These are phyloP conservation scores for Botrytis medusae DNA, from an alignment of 2,329 filamentous ascomycete genomes.

Conservation along the genomic window DNA sequence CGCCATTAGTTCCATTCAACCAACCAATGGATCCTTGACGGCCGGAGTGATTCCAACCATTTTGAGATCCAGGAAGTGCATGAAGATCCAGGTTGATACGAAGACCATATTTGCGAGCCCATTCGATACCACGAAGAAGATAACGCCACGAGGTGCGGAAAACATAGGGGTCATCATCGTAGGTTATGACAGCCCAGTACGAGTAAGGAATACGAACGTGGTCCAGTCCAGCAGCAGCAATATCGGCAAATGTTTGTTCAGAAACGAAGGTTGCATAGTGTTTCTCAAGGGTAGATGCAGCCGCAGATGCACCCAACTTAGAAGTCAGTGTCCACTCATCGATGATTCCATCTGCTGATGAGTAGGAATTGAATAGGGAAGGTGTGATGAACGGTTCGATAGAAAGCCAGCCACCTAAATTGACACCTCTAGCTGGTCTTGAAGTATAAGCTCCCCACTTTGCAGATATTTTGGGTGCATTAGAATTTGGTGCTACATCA, in stretches of 20 bases:
- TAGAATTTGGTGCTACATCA: constrained; percentile 70
- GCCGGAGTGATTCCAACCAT: constrained; percentile 97
- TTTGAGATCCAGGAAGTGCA: constrained; percentile 88
- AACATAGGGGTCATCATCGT: constrained; percentile 84
- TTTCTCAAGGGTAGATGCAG: constrained; percentile 71
- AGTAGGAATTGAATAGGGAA: constrained; percentile 73
- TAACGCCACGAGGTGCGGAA: constrained; percentile 89
- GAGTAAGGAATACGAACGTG: constrained; percentile 95
- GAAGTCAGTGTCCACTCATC: constrained; percentile 83
- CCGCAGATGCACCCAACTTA: constrained; percentile 65
- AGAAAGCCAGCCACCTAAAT: constrained; percentile 90
- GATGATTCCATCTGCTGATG: constrained; percentile 58
- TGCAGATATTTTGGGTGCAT: constrained; percentile 75
- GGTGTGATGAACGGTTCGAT: constrained; percentile 95
- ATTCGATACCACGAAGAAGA: constrained; percentile 88
- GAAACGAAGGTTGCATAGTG: constrained; percentile 91
- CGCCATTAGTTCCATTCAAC: constrained; percentile 87
- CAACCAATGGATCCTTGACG: constrained; percentile 77
- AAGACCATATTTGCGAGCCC: constrained; percentile 86
- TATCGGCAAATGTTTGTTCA: constrained; percentile 79
- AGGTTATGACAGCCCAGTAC: constrained; percentile 90
- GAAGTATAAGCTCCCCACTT: constrained; percentile 74
- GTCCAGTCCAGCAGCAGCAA: constrained; percentile 84
- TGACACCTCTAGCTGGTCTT: constrained; percentile 83
- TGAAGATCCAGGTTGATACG: constrained; percentile 93